A percentile compares a stretch with the other conserved stretches of the same genome.
Evolutionary conservation across 148 eudicot species (phyloP).

Genomic region (Dysphania ambrosioides): DNA sequence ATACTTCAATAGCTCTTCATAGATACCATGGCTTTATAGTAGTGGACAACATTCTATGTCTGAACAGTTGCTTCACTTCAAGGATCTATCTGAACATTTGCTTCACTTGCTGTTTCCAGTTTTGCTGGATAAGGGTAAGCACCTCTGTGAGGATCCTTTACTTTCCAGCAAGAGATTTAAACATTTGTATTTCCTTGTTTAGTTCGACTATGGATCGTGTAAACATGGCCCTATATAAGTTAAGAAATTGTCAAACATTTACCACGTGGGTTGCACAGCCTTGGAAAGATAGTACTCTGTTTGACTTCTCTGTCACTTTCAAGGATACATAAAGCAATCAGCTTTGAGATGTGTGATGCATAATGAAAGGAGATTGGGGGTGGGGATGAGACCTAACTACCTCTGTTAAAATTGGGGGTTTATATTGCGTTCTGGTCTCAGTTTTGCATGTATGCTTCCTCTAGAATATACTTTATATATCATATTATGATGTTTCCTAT

Average conservation of each 20-base stretch:
- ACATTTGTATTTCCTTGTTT: not conserved
- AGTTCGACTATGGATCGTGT: not conserved
- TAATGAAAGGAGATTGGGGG: not conserved
- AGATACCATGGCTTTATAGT: not conserved
- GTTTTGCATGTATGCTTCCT: not conserved
- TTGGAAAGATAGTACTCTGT: not conserved
- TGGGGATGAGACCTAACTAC: not conserved
- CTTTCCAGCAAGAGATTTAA: not conserved
- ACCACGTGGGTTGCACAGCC: constrained; percentile 2
- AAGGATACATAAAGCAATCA: not conserved
- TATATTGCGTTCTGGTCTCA: too few relatives aligned
- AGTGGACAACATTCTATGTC: not conserved
- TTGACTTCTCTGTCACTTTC: not conserved
- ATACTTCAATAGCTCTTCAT: not conserved
- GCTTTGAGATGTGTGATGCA: not conserved
- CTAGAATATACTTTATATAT: too few relatives aligned
- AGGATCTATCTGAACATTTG: not conserved
- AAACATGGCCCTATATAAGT: not conserved
- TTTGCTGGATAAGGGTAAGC: not conserved
- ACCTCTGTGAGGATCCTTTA: not conserved
- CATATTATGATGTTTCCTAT: not conserved
- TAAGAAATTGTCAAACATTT: not conserved
- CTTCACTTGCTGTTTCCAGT: not conserved
- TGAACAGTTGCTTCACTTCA: not conserved
- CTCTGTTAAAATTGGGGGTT: not conserved